Conservation (phyloP, 23 red algal species). For the Chondrus crispus region DNA sequence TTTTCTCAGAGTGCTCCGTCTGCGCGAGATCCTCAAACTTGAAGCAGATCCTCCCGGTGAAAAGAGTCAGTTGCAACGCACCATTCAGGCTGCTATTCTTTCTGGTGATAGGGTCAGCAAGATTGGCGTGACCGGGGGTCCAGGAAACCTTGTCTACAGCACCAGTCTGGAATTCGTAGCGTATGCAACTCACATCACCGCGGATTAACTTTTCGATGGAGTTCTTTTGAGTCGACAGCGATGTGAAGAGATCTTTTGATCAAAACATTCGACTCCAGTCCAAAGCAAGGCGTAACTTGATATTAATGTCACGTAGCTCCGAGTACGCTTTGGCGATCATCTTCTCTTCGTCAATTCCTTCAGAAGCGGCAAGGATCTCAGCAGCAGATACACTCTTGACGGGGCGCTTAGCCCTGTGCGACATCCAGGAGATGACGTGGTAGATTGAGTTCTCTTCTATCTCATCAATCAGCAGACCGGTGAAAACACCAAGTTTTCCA, state of each 20-base stretch:
- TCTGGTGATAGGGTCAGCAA: background rate
- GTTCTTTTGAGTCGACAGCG: no score
- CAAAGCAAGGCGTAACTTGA: background rate
- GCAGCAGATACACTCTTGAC: no score
- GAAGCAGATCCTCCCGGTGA: background rate
- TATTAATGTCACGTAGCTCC: background rate
- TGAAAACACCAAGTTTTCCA: background rate
- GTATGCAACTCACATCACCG: no score
- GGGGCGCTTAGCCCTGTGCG: no score
- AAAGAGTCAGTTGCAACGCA: background rate
- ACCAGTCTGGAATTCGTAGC: no score
- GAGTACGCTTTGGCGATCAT: no score
- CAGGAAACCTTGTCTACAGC: background rate
- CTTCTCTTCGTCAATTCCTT: background rate
- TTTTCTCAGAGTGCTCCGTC: no score
- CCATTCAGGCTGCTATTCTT: background rate
- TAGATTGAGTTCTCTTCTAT: background rate
- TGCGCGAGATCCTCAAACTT: no score
- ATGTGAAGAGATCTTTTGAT: background rate
- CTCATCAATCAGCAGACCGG: background rate
- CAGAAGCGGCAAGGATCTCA: background rate
- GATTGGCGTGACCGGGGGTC: background rate
- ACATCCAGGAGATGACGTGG: background rate
- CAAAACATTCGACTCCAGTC: background rate
- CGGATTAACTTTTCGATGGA: no score